A percentile compares a stretch with the other conserved stretches of the same genome.
Conservation (phyloP, 352 stramenopile species). For the Phytophthora boehmeriae region DNA sequence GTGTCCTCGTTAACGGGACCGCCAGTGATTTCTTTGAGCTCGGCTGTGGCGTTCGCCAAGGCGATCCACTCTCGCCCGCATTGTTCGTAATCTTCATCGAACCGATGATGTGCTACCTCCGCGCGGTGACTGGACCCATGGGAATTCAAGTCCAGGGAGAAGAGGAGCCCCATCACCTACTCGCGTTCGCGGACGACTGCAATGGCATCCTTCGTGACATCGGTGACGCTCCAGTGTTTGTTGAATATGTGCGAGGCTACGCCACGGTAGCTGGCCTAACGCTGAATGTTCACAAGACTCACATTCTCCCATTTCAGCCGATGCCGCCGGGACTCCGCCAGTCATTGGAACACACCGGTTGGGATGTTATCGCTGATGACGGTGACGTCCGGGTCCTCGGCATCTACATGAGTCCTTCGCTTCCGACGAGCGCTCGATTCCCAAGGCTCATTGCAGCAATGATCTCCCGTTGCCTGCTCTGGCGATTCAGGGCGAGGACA, state of each 20-base stretch:
- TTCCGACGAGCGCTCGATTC: conserved; percentile 10
- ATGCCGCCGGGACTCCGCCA: neutral
- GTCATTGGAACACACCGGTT: neutral
- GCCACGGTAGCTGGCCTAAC: neutral
- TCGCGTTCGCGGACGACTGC: conserved; percentile 28
- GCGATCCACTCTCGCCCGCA: conserved; percentile 23
- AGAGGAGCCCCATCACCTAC: neutral
- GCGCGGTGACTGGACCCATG: neutral
- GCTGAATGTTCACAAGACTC: conserved; percentile 18
- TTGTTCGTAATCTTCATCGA: conserved; percentile 31
- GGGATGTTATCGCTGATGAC: conserved; percentile 6
- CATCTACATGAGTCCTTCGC: conserved; percentile 3
- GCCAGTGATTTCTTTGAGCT: conserved; percentile 19
- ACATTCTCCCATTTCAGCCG: conserved; percentile 11
- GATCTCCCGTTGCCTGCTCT: conserved; percentile 3
- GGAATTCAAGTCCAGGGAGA: neutral
- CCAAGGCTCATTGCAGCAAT: neutral
- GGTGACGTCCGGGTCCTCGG: neutral
- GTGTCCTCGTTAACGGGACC: conserved; percentile 17
- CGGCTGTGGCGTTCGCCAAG: conserved; percentile 21
- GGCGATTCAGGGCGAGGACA: conserved; percentile 11
- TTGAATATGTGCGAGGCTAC: neutral
- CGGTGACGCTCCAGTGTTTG: neutral
- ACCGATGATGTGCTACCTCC: conserved; percentile 17
- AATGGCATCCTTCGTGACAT: conserved; percentile 13